Evolutionary conservation across 768 basidiomycete genomes (phyloP).

Genomic region (Glaciozyma martinii): DNA sequence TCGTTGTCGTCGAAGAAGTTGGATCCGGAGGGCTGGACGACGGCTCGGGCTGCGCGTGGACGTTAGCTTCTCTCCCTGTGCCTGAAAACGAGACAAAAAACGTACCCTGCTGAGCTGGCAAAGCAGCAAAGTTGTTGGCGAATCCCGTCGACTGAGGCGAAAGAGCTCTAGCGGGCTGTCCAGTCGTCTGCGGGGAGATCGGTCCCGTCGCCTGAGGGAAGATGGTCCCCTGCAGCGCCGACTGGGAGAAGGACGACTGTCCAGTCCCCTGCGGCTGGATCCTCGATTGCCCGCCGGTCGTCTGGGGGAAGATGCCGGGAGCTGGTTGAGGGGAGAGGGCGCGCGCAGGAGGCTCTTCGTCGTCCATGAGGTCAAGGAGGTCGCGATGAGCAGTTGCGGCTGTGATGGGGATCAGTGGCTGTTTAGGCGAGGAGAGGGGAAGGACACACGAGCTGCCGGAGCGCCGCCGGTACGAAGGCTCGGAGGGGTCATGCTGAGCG

Average conservation of each 20-base stretch:
- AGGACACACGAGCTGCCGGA: slow-evolving; percentile 15
- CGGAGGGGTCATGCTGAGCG: slow-evolving; percentile 69
- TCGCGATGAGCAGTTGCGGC: slow-evolving; percentile 34
- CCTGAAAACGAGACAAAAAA: no score
- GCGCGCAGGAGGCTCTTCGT: slow-evolving; percentile 36
- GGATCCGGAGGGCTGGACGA: background rate
- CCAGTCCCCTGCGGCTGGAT: slow-evolving; percentile 17
- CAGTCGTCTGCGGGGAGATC: slow-evolving; percentile 14
- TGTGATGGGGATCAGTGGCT: slow-evolving; percentile 28
- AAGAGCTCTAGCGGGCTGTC: background rate
- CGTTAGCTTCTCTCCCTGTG: slow-evolving; percentile 4
- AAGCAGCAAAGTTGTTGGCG: background rate
- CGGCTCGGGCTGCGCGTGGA: background rate
- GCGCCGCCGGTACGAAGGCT: slow-evolving; percentile 45
- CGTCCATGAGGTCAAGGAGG: slow-evolving; percentile 51
- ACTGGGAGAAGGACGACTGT: slow-evolving; percentile 3
- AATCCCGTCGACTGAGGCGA: slow-evolving; percentile 2
- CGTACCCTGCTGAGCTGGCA: background rate
- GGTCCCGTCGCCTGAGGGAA: slow-evolving; percentile 25
- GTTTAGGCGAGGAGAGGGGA: background rate
- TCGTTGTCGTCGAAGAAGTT: slow-evolving; percentile 31
- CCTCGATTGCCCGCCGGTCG: background rate
- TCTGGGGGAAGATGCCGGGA: slow-evolving; percentile 4
- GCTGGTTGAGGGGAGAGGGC: slow-evolving; percentile 2
- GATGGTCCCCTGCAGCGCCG: slow-evolving; percentile 16